These are phyloP conservation scores for Aristolochia contorta DNA, from an alignment of 164 flowering plant species.

Conservation along the genomic window DNA sequence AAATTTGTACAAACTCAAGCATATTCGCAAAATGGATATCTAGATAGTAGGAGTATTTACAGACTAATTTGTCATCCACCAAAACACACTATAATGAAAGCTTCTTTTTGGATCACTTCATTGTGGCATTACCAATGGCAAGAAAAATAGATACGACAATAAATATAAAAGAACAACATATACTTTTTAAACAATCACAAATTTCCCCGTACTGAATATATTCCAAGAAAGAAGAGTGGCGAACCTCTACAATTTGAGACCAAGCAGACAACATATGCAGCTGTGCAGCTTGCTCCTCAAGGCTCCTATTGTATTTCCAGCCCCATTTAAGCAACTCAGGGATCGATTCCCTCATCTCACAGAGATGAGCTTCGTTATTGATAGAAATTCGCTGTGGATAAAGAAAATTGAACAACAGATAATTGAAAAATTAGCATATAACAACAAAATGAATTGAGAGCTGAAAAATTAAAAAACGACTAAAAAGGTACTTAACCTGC, in stretches of 20 bases:
- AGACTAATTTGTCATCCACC: too few relatives aligned
- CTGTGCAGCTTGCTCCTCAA: slow-evolving; percentile 98
- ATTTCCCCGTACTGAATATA: not conserved
- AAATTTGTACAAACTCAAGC: too few relatives aligned
- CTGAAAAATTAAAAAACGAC: too few relatives aligned
- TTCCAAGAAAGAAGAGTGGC: slow-evolving; percentile 6
- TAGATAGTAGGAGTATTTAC: too few relatives aligned
- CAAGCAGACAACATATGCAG: slow-evolving; percentile 95
- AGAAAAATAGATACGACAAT: too few relatives aligned
- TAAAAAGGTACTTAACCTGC: slow-evolving; percentile 43
- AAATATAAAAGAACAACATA: too few relatives aligned
- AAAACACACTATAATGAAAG: too few relatives aligned
- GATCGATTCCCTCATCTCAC: slow-evolving; percentile 60
- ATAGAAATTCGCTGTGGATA: slow-evolving; percentile 43
- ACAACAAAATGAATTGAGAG: not conserved
- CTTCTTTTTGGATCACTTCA: too few relatives aligned
- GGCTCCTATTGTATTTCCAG: slow-evolving; percentile 89
- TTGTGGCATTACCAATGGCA: too few relatives aligned
- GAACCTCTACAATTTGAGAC: slow-evolving; percentile 94
- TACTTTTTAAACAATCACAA: too few relatives aligned
- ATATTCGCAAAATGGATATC: too few relatives aligned
- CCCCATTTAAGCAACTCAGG: slow-evolving; percentile 83
- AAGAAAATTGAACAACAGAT: slow-evolving; percentile 39
- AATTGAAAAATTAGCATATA: not conserved
- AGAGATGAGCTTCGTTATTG: slow-evolving; percentile 57